Conservation (phyloP, 306 rosid species). For the Cicer judaicum region DNA sequence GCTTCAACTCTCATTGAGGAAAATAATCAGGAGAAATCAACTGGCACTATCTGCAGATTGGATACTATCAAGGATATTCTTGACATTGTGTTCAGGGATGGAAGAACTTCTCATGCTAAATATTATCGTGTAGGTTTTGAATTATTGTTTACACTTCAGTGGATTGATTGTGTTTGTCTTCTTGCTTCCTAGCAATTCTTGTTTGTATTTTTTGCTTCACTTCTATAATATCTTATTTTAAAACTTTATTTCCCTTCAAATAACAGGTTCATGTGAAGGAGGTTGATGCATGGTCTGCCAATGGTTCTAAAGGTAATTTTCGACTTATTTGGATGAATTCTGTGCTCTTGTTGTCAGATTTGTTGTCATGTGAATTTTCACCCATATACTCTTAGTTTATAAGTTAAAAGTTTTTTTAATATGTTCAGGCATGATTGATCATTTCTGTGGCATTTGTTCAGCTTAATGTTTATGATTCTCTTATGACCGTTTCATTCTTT, state of each 20-base stretch:
- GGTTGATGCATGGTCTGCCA: constrained; percentile 64
- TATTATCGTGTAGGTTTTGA: constrained; percentile 70
- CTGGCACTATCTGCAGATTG: constrained; percentile 68
- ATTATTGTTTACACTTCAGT: constrained; percentile 37
- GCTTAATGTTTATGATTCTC: background rate
- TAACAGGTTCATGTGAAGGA: constrained; percentile 86
- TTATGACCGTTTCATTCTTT: too few species aligned
- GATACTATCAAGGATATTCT: constrained; percentile 71
- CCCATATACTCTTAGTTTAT: background rate
- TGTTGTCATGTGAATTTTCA: constrained; percentile 30
- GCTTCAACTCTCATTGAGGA: constrained; percentile 84
- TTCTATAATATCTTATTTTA: constrained; percentile 42
- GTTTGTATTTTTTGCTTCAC: constrained; percentile 34
- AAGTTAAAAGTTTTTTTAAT: background rate
- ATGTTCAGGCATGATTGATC: constrained; percentile 26
- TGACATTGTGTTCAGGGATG: constrained; percentile 65
- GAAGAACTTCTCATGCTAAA: constrained; percentile 68
- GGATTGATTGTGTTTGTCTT: constrained; percentile 36
- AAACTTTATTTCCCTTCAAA: constrained; percentile 39
- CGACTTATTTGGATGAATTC: constrained; percentile 33
- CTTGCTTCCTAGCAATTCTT: constrained; percentile 26
- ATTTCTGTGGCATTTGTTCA: constrained; percentile 18
- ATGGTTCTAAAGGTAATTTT: constrained; percentile 71
- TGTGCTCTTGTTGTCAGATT: constrained; percentile 8
- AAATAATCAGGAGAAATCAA: constrained; percentile 69